Conservation (phyloP, 352 stramenopile species). For the Globisporangium emineosum region DNA sequence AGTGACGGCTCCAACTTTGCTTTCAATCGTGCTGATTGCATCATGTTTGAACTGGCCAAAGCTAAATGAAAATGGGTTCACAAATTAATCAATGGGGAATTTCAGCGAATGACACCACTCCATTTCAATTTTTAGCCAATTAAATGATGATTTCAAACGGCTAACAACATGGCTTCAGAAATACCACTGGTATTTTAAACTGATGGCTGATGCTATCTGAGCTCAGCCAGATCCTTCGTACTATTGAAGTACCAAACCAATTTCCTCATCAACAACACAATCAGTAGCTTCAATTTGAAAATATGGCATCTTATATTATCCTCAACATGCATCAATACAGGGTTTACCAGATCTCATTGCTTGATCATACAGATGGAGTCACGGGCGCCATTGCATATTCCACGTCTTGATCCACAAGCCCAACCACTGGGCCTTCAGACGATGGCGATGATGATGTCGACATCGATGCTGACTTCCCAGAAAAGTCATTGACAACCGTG, state of each 20-base stretch:
- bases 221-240: no score
- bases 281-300: no score
- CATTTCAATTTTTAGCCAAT: no score
- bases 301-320: no score
- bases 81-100: neutral
- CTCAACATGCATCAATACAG: neutral
- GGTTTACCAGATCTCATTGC: neutral
- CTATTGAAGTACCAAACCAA: no score
- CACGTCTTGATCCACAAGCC: neutral
- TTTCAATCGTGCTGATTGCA: neutral
- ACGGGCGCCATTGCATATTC: neutral
- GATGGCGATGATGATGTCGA: neutral
- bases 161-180: no score
- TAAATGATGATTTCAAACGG: no score
- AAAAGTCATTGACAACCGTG: neutral
- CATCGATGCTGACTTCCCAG: neutral
- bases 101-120: neutral
- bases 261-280: no score
- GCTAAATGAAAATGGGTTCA: neutral
- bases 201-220: no score
- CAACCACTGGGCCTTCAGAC: neutral
- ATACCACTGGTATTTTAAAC: no score
- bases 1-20: neutral
- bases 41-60: neutral
- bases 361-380: neutral